These are phyloP conservation scores for Globisporangium heterothallicum DNA, from an alignment of 352 stramenopile genomes.

Conservation along the genomic window DNA sequence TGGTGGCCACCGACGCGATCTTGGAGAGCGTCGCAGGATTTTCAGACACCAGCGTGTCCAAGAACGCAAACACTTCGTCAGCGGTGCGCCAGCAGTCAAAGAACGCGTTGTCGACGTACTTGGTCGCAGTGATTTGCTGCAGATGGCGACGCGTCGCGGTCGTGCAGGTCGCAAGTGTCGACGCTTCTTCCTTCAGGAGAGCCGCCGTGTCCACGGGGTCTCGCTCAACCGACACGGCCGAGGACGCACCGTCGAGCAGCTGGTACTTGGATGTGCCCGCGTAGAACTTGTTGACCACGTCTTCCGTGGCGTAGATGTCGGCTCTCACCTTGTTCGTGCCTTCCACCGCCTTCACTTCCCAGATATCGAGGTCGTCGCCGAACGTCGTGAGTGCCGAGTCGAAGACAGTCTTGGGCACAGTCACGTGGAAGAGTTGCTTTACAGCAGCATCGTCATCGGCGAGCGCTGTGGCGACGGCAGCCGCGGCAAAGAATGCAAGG, in stretches of 20 bases:
- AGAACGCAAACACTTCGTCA: constrained; percentile 21
- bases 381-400: constrained; percentile 6
- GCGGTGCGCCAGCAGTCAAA: constrained; percentile 26
- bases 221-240: neutral
- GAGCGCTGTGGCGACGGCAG: constrained; percentile 12
- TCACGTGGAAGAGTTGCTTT: constrained; percentile 33
- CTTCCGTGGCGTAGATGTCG: constrained; percentile 8
- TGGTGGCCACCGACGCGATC: constrained; percentile 10
- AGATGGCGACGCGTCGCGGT: constrained; percentile 3
- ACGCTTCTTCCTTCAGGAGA: constrained; percentile 1
- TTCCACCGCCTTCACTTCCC: neutral
- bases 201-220: constrained; percentile 2
- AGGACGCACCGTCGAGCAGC: neutral
- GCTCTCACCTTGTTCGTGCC: constrained; percentile 3
- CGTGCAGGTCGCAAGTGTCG: constrained; percentile 1
- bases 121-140: neutral
- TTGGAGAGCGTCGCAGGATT: constrained; percentile 13
- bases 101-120: constrained; percentile 19
- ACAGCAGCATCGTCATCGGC: constrained; percentile 13
- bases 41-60: constrained; percentile 12
- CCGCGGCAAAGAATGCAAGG: constrained; percentile 13
- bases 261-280: neutral
- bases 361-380: constrained; percentile 10
- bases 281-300: constrained; percentile 7
- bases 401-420: constrained; percentile 20